phyloP scores from a whole-genome alignment of 345 rosid genomes.

The Zanthoxylum bungeanum region DNA sequence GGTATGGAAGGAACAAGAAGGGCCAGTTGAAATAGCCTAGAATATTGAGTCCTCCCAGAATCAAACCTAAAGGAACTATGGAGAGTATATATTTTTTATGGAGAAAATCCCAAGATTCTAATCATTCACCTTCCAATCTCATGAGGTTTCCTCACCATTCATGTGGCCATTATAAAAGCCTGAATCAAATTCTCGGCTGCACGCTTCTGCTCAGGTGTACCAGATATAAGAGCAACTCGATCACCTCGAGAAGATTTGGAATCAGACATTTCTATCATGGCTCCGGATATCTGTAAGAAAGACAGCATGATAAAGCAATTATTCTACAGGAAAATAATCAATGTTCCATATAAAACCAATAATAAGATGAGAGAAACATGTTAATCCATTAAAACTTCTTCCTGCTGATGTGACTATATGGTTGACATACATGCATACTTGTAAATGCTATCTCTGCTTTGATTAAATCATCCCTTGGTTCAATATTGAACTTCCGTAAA shows the following conservation, averaged over 20 bases:
- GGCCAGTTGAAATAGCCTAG: slow-evolving; percentile 36
- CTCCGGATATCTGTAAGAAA: slow-evolving; percentile 93
- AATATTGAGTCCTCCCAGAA: slow-evolving; percentile 23
- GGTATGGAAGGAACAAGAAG: slow-evolving; percentile 33
- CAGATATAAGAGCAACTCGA: slow-evolving; percentile 79
- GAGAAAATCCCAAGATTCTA: slow-evolving; percentile 31
- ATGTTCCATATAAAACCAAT: background rate
- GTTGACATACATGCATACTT: background rate
- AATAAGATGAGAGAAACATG: background rate
- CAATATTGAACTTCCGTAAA: background rate
- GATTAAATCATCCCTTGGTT: background rate
- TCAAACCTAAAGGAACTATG: slow-evolving; percentile 37
- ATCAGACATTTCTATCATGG: slow-evolving; percentile 83
- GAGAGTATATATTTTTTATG: slow-evolving; percentile 26
- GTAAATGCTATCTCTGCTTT: background rate
- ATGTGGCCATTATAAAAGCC: slow-evolving; percentile 95
- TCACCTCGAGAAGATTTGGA: slow-evolving; percentile 74
- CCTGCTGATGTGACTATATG: background rate
- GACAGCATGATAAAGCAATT: slow-evolving; percentile 17
- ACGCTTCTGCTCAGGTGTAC: slow-evolving; percentile 87
- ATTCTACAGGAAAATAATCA: background rate
- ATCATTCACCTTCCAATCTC: slow-evolving; percentile 37
- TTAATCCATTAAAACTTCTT: background rate
- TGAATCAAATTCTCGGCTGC: slow-evolving; percentile 93
- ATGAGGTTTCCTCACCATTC: slow-evolving; percentile 24